A percentile compares a stretch with the other conserved stretches of the same genome.
Conservation (phyloP, 1,284 basidiomycete genomes). For the Meira nashicola region DNA sequence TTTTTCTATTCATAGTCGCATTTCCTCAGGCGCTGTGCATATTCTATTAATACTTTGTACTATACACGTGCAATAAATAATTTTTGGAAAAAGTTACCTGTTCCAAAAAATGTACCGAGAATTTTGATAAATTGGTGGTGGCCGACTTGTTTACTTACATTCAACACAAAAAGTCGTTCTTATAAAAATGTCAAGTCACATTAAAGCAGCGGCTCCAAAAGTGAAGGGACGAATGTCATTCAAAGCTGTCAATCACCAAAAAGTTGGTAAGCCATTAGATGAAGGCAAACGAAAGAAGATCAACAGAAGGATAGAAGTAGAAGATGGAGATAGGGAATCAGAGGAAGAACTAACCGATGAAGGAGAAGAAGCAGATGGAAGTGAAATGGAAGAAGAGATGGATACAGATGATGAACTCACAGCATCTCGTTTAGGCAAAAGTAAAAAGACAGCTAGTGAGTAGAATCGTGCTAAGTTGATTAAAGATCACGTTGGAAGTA, state of each 20-base stretch:
- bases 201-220: background rate
- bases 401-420: conserved; percentile 3
- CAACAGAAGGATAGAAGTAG: conserved; percentile 5
- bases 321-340: conserved; percentile 11
- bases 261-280: background rate
- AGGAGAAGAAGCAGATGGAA: conserved; percentile 5
- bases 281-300: background rate
- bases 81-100: too few species aligned
- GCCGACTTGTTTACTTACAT: too few species aligned
- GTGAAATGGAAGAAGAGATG: conserved; percentile 1
- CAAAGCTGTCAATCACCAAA: background rate
- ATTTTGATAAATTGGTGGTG: too few species aligned
- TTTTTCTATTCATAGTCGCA: too few species aligned
- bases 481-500: too few species aligned
- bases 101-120: too few species aligned
- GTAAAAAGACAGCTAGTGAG: conserved; percentile 8
- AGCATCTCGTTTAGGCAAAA: background rate
- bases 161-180: background rate
- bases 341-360: conserved; percentile 6
- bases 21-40: too few species aligned
- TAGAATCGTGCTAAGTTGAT: too few species aligned
- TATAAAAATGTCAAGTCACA: background rate
- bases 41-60: too few species aligned
- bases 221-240: conserved; percentile 1
- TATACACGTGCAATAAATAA: too few species aligned